phyloP scores from a whole-genome alignment of 148 eudicot species.

The Nepenthes mirabilis region DNA sequence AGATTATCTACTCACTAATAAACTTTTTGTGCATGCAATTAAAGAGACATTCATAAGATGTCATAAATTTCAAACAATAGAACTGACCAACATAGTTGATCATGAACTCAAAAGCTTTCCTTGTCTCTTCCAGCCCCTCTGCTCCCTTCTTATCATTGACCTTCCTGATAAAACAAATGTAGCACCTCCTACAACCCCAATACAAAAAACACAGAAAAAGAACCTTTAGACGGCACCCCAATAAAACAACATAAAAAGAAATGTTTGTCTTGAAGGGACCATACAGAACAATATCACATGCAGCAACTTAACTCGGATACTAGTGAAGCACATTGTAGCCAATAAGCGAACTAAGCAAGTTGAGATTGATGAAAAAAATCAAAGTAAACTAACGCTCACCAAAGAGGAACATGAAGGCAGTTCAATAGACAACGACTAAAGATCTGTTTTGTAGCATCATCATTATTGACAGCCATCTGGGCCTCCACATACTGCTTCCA shows the following conservation, averaged over 20 bases:
- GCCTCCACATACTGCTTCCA: constrained; percentile 99
- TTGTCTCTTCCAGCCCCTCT: constrained; percentile 93
- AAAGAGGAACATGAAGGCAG: constrained; percentile 86
- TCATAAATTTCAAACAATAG: constrained; percentile 6
- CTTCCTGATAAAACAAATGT: constrained; percentile 81
- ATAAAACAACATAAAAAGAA: not conserved
- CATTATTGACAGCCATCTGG: constrained; percentile 78
- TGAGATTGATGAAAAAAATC: not conserved
- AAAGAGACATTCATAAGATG: not conserved
- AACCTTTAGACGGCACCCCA: not conserved
- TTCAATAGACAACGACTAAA: constrained; percentile 87
- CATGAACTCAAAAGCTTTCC: constrained; percentile 98
- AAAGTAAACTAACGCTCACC: constrained; percentile 26
- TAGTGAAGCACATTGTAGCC: not conserved
- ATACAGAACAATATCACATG: not conserved
- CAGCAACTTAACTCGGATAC: too few species aligned
- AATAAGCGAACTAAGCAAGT: not conserved
- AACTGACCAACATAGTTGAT: constrained; percentile 80
- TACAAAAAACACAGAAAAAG: constrained; percentile 1
- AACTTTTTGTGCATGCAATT: not conserved
- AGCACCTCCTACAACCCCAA: constrained; percentile 68
- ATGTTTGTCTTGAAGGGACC: not conserved
- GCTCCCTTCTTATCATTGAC: constrained; percentile 84
- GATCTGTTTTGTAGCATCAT: constrained; percentile 83
- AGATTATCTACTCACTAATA: too few species aligned